phyloP scores from a whole-genome alignment of 345 rosid genomes.

The Aethionema arabicum region DNA sequence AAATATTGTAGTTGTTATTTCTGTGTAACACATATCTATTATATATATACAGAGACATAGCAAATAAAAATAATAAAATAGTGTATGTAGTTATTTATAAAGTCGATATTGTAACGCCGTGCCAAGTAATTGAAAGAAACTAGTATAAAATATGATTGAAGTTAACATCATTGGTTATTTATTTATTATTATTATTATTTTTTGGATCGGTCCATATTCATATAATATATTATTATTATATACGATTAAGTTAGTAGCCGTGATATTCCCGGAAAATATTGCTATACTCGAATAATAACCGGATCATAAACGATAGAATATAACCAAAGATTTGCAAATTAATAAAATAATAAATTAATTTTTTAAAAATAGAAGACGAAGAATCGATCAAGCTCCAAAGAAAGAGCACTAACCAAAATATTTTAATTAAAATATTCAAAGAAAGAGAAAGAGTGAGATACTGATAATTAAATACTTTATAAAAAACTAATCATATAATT shows the following conservation, averaged over 20 bases:
- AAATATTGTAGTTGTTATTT: no score
- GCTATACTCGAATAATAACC: slow-evolving; percentile 37
- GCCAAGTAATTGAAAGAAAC: slow-evolving; percentile 9
- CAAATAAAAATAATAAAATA: no score
- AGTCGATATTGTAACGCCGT: neutral
- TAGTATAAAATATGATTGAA: slow-evolving; percentile 30
- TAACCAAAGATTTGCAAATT: slow-evolving; percentile 26
- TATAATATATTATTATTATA: slow-evolving; percentile 1
- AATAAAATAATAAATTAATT: slow-evolving; percentile 9
- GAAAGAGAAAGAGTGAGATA: slow-evolving; percentile 23
- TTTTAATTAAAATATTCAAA: neutral
- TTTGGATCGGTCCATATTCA: slow-evolving; percentile 11
- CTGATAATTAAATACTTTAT: slow-evolving; percentile 24
- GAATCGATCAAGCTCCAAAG: slow-evolving; percentile 37
- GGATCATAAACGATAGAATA: slow-evolving; percentile 35
- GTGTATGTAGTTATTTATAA: neutral
- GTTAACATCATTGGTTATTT: slow-evolving; percentile 25
- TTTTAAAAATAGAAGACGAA: neutral
- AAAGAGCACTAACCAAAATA: slow-evolving; percentile 36
- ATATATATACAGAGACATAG: no score
- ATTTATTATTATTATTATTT: neutral
- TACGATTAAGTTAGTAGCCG: slow-evolving; percentile 19
- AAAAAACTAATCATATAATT: slow-evolving; percentile 22
- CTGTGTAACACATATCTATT: no score
- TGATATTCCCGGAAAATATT: slow-evolving; percentile 35